Evolutionary conservation across 306 rosid species (phyloP).

Genomic region (Fagus sylvatica): DNA sequence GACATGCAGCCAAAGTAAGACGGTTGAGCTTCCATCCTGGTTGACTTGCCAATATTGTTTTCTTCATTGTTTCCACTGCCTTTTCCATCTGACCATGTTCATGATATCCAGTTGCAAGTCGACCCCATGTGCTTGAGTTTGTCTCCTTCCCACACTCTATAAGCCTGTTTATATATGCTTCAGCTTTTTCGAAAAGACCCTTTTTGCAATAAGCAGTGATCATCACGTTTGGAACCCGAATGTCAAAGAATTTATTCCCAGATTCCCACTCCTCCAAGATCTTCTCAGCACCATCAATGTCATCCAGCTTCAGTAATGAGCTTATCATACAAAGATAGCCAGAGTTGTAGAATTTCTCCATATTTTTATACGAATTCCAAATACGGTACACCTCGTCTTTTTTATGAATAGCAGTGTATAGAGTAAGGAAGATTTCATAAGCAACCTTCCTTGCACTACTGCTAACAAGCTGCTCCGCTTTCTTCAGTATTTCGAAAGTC

Average conservation of each 20-base stretch:
- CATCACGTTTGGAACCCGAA: constrained; percentile 53
- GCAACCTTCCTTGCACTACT: constrained; percentile 27
- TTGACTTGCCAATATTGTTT: constrained; percentile 29
- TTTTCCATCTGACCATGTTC: constrained; percentile 42
- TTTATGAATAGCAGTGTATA: constrained; percentile 45
- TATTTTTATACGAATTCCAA: constrained; percentile 46
- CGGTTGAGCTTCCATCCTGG: constrained; percentile 34
- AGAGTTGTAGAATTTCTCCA: constrained; percentile 19
- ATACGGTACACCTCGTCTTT: constrained; percentile 65
- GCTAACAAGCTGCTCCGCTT: constrained; percentile 39
- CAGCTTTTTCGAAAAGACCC: constrained; percentile 58
- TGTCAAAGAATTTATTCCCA: constrained; percentile 33
- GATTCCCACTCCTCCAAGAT: constrained; percentile 73
- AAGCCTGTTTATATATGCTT: constrained; percentile 42
- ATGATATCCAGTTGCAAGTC: constrained; percentile 47
- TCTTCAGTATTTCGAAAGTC: constrained; percentile 37
- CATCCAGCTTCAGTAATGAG: constrained; percentile 64
- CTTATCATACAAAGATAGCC: constrained; percentile 54
- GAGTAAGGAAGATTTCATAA: constrained; percentile 45
- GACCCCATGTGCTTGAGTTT: constrained; percentile 46
- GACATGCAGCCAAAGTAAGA: constrained; percentile 38
- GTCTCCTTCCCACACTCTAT: constrained; percentile 46
- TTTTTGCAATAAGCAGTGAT: constrained; percentile 54
- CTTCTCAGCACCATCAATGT: constrained; percentile 61
- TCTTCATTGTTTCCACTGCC: constrained; percentile 60